phyloP scores from a whole-genome alignment of 163 green algal genomes.

The Chlamydomonas reinhardtii region DNA sequence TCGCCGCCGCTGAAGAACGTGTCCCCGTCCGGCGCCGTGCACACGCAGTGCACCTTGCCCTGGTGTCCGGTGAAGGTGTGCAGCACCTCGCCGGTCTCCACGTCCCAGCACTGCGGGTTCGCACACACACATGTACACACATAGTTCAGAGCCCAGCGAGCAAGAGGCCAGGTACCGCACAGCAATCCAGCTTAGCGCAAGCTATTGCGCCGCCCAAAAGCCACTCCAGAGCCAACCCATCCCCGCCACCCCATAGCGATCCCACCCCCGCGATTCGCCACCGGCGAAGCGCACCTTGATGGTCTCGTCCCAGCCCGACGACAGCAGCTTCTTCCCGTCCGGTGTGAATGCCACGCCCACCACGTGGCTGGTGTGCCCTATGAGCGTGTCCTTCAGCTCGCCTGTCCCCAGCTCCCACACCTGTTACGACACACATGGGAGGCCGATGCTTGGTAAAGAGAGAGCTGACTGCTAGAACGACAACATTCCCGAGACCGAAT shows the following conservation, averaged over 20 bases:
- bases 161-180: no score
- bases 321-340: constrained; percentile 47
- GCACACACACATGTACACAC: no score
- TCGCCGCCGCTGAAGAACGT: constrained; percentile 48
- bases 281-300: constrained; percentile 43
- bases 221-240: no score
- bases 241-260: no score
- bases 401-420: constrained; percentile 57
- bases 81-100: constrained; percentile 44
- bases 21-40: constrained; percentile 56
- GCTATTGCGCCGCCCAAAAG: no score
- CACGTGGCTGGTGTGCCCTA: constrained; percentile 62
- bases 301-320: constrained; percentile 62
- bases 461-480: no score
- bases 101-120: constrained; percentile 52
- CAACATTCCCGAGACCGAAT: no score
- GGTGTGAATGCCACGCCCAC: constrained; percentile 55
- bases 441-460: no score
- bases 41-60: constrained; percentile 63
- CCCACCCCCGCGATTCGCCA: no score
- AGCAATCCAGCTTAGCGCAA: no score
- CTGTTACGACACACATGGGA: neutral
- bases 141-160: no score
- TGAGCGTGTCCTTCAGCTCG: constrained; percentile 55
- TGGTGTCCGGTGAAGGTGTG: constrained; percentile 65